Evolutionary conservation across 495 filamentous ascomycete species (phyloP).

Genomic region (Daldinia loculata): DNA sequence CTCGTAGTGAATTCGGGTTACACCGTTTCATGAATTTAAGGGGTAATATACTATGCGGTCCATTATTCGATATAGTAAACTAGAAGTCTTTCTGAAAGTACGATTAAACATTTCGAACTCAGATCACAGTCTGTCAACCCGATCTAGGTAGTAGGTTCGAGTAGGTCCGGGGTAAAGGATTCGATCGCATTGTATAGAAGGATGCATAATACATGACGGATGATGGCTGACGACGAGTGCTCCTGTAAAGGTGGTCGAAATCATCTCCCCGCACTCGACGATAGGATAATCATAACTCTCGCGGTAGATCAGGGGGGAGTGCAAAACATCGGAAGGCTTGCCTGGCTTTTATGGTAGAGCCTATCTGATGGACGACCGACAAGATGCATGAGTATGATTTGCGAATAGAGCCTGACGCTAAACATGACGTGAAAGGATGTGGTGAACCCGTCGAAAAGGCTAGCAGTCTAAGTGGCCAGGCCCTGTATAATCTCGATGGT

Average conservation of each 20-base stretch:
- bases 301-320: conserved; percentile 3
- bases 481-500: conserved; percentile 21
- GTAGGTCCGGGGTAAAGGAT: conserved; percentile 37
- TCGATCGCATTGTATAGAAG: conserved; percentile 25
- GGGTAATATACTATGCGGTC: conserved; percentile 14
- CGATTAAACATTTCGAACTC: conserved; percentile 9
- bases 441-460: conserved; percentile 1
- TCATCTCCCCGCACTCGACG: conserved; percentile 3
- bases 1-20: conserved; percentile 1
- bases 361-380: conserved; percentile 1
- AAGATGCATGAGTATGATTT: conserved; percentile 20
- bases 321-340: conserved; percentile 3
- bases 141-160: conserved; percentile 26
- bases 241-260: conserved; percentile 4
- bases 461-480: conserved; percentile 10
- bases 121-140: conserved; percentile 20
- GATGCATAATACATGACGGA: conserved; percentile 16
- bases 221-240: neutral
- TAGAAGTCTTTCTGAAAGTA: neutral
- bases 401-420: conserved; percentile 24
- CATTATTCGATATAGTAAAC: conserved; percentile 17
- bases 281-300: conserved; percentile 7
- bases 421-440: conserved; percentile 4
- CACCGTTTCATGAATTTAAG: conserved; percentile 27
- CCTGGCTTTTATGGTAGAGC: conserved; percentile 7